Evolutionary conservation across 2,329 filamentous ascomycete genomes (phyloP).

Genomic region (Acrocalymma vagum): DNA sequence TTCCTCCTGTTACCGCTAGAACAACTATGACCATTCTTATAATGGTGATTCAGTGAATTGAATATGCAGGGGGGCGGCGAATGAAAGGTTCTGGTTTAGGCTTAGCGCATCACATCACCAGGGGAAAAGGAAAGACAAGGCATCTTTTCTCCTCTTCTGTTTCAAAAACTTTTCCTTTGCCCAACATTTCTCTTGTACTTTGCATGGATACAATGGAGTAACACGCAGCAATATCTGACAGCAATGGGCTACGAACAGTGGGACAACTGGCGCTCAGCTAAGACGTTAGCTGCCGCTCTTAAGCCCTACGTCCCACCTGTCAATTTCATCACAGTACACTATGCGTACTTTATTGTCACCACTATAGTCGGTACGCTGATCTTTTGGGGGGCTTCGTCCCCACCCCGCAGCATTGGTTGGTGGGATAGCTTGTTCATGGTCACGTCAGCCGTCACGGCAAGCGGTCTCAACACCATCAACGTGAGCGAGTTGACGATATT

Average conservation of each 20-base stretch:
- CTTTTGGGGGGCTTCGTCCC: slow-evolving; percentile 29
- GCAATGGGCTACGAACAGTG: slow-evolving; percentile 4
- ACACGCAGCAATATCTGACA: too few relatives aligned
- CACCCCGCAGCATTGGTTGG: slow-evolving; percentile 28
- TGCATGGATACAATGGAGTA: too few relatives aligned
- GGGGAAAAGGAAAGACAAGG: too few relatives aligned
- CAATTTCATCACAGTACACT: slow-evolving; percentile 33
- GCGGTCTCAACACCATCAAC: slow-evolving; percentile 29
- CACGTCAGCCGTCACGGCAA: slow-evolving; percentile 17
- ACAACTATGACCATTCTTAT: too few relatives aligned
- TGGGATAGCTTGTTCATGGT: slow-evolving; percentile 33
- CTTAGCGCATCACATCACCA: too few relatives aligned
- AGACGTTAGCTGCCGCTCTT: slow-evolving; percentile 3
- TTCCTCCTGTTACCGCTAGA: too few relatives aligned
- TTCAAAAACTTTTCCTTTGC: too few relatives aligned
- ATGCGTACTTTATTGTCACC: slow-evolving; percentile 27
- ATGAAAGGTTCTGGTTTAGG: too few relatives aligned
- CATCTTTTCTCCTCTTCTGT: too few relatives aligned
- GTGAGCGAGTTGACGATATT: slow-evolving; percentile 31
- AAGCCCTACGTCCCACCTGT: slow-evolving; percentile 27
- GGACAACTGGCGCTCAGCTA: slow-evolving; percentile 4
- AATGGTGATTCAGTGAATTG: too few relatives aligned
- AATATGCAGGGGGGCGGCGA: too few relatives aligned
- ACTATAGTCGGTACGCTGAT: slow-evolving; percentile 25
- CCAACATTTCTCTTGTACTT: too few relatives aligned